Percentiles rank a stretch among this genome's conserved stretches.
These are phyloP conservation scores for Cordia subcordata DNA, from an alignment of 257 asterid genomes.

Conservation along the genomic window DNA sequence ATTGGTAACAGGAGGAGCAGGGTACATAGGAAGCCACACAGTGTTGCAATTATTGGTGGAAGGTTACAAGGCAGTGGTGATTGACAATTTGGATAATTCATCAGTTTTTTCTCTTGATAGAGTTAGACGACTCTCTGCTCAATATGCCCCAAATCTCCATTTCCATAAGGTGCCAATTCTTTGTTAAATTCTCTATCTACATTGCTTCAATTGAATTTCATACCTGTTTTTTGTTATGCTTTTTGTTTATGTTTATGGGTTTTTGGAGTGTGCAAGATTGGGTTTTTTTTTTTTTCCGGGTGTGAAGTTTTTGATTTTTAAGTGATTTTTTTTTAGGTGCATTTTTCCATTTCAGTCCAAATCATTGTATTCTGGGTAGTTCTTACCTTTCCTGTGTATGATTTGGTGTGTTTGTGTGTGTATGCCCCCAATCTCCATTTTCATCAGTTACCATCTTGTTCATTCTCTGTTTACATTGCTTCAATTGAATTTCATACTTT, in stretches of 20 bases:
- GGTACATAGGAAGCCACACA: constrained; percentile 70
- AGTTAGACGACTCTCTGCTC: constrained; percentile 68
- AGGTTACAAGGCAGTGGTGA: constrained; percentile 68
- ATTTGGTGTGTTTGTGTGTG: constrained; percentile 9
- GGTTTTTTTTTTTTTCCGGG: not conserved
- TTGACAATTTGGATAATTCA: constrained; percentile 92
- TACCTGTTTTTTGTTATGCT: not conserved
- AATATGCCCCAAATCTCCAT: constrained; percentile 50
- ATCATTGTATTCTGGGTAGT: not conserved
- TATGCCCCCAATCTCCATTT: constrained; percentile 44
- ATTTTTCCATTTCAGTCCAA: too few species aligned
- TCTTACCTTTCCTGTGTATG: constrained; percentile 4
- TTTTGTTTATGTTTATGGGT: constrained; percentile 9
- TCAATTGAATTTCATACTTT: not conserved
- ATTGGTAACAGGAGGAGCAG: constrained; percentile 68
- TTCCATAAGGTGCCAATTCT: constrained; percentile 63
- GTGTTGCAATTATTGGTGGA: constrained; percentile 77
- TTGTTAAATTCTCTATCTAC: not conserved
- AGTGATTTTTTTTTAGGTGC: not conserved
- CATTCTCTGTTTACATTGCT: not conserved
- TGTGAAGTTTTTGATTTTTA: constrained; percentile 9
- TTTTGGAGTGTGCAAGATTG: not conserved
- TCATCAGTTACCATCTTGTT: constrained; percentile 48
- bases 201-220: not conserved
- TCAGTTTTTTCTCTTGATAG: constrained; percentile 58